These are phyloP conservation scores for Rosa persica DNA, from an alignment of 306 rosid species.

Conservation along the genomic window DNA sequence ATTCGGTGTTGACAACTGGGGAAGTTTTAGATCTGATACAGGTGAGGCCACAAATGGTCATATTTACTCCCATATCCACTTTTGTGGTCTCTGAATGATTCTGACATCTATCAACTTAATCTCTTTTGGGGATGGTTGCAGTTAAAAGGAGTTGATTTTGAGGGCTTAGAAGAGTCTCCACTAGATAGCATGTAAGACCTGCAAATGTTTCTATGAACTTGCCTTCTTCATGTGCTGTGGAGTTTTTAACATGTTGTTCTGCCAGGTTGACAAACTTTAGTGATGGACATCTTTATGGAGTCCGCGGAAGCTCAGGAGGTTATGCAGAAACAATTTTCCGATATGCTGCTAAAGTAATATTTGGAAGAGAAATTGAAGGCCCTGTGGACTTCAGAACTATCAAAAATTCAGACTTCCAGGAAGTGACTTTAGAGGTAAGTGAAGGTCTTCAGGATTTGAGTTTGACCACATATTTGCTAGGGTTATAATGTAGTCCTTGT, in stretches of 20 bases:
- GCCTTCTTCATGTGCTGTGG: slow-evolving; percentile 18
- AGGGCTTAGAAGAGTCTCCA: slow-evolving; percentile 68
- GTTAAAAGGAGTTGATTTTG: slow-evolving; percentile 72
- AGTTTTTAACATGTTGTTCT: slow-evolving; percentile 18
- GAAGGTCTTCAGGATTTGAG: not conserved
- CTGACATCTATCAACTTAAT: not conserved
- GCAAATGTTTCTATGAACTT: slow-evolving; percentile 5
- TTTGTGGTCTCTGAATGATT: not conserved
- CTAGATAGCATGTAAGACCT: slow-evolving; percentile 65
- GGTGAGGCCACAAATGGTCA: slow-evolving; percentile 44
- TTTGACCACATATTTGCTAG: slow-evolving; percentile 12
- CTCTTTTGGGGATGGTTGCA: slow-evolving; percentile 35
- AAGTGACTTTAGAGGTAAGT: slow-evolving; percentile 78
- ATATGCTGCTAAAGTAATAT: slow-evolving; percentile 69
- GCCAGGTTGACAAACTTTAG: slow-evolving; percentile 72
- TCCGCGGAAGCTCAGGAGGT: slow-evolving; percentile 87
- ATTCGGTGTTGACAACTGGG: slow-evolving; percentile 90
- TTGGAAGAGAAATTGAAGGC: slow-evolving; percentile 70
- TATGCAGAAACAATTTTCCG: slow-evolving; percentile 85
- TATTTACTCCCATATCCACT: slow-evolving; percentile 16
- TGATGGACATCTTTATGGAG: slow-evolving; percentile 75
- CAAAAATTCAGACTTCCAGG: slow-evolving; percentile 82
- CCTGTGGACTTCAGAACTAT: slow-evolving; percentile 70
- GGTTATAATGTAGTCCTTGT: slow-evolving; percentile 19
- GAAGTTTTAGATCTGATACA: slow-evolving; percentile 90